phyloP scores from a whole-genome alignment of 2,329 filamentous ascomycete genomes.

The Rutstroemia sp. region DNA sequence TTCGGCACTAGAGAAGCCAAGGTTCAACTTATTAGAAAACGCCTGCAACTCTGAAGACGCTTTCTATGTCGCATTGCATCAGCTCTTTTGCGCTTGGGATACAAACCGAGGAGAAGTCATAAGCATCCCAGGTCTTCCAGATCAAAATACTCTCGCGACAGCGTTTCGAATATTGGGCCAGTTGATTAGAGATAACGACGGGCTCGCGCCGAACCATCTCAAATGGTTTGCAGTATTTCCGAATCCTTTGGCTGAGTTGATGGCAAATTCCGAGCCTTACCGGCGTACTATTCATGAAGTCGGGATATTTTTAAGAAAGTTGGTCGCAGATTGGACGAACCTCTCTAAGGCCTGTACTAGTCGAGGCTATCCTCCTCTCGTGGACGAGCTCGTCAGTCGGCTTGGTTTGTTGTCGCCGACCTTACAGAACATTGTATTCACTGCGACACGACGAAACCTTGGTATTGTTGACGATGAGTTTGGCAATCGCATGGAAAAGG shows the following conservation, averaged over 20 bases:
- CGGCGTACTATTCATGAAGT: constrained; percentile 31
- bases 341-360: constrained; percentile 32
- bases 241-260: constrained; percentile 22
- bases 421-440: constrained; percentile 48
- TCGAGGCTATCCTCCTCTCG: constrained; percentile 46
- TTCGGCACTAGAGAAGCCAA: constrained; percentile 35
- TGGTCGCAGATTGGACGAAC: constrained; percentile 36
- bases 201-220: constrained; percentile 34
- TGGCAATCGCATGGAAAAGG: constrained; percentile 29
- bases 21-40: constrained; percentile 47
- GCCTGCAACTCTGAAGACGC: constrained; percentile 50
- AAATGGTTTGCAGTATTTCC: constrained; percentile 44
- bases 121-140: constrained; percentile 30
- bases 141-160: constrained; percentile 16
- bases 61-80: constrained; percentile 60
- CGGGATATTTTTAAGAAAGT: constrained; percentile 35
- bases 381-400: constrained; percentile 44
- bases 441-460: constrained; percentile 41
- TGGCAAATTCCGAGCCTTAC: constrained; percentile 31
- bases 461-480: constrained; percentile 32
- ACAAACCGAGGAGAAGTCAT: constrained; percentile 21
- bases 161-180: constrained; percentile 33
- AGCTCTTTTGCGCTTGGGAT: constrained; percentile 54
- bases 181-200: constrained; percentile 39
- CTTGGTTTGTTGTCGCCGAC: constrained; percentile 43